Percentiles rank a stretch among this genome's conserved stretches.
Evolutionary conservation across 1,139 yeast genomes (phyloP).

Genomic region (Saccharomyces hybrid): DNA sequence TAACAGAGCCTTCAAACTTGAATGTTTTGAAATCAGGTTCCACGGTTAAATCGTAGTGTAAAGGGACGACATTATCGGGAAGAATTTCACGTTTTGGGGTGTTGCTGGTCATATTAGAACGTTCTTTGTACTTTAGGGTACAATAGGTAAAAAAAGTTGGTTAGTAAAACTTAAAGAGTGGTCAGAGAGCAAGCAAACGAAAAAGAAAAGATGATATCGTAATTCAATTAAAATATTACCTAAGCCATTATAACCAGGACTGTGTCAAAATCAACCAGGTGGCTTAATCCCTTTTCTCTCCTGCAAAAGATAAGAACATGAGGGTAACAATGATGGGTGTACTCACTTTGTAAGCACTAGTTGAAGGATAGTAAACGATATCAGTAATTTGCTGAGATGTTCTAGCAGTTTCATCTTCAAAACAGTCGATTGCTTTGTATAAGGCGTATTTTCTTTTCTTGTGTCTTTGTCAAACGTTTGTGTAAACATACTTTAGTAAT

Average conservation of each 20-base stretch:
- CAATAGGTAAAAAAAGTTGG: neutral
- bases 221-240: neutral
- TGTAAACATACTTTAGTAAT: neutral
- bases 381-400: neutral
- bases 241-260: neutral
- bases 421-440: neutral
- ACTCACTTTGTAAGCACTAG: neutral
- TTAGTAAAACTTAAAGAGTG: neutral
- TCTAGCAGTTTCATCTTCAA: neutral
- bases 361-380: neutral
- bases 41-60: constrained; percentile 60
- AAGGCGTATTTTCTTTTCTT: constrained; percentile 5
- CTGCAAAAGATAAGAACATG: constrained; percentile 1
- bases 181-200: neutral
- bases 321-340: neutral
- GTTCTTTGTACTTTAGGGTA: neutral
- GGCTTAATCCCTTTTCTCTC: neutral
- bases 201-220: neutral
- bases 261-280: neutral
- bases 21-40: constrained; percentile 69
- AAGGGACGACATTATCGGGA: constrained; percentile 66
- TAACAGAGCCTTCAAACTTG: constrained; percentile 60
- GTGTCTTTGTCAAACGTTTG: constrained; percentile 6
- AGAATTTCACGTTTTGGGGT: constrained; percentile 47
- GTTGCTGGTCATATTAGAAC: constrained; percentile 3